These are phyloP conservation scores for Pharnaceum exiguum DNA, from an alignment of 148 eudicot species.

Conservation along the genomic window DNA sequence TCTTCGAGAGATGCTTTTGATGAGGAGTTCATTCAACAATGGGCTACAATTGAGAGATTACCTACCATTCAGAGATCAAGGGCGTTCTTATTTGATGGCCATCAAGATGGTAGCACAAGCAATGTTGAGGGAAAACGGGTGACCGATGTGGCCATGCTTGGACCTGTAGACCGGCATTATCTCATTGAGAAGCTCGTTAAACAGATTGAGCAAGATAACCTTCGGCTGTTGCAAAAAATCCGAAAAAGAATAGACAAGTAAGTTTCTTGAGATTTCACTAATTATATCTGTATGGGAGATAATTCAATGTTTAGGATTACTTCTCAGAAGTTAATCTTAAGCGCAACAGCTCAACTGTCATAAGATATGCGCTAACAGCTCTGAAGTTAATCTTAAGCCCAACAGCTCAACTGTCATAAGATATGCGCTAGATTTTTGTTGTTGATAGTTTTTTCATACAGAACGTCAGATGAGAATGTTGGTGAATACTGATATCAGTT, in stretches of 20 bases:
- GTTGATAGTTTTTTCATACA: too few species aligned
- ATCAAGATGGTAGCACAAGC: constrained; percentile 19
- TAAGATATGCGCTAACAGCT: too few species aligned
- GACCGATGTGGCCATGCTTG: constrained; percentile 62
- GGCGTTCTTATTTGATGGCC: constrained; percentile 50
- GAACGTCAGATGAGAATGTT: too few species aligned
- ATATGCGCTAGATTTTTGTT: too few species aligned
- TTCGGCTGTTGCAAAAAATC: constrained; percentile 60
- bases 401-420: too few species aligned
- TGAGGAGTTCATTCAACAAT: constrained; percentile 36
- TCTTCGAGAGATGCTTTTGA: constrained; percentile 33
- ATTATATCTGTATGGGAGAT: not conserved
- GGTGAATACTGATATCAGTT: too few species aligned
- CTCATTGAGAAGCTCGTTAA: constrained; percentile 78
- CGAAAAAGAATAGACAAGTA: constrained; percentile 72
- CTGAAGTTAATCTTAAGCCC: too few species aligned
- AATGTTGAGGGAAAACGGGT: constrained; percentile 45
- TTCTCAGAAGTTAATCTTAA: not conserved
- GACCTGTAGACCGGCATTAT: constrained; percentile 52
- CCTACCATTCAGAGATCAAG: constrained; percentile 69
- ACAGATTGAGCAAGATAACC: constrained; percentile 80
- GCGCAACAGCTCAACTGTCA: too few species aligned
- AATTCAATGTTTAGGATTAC: not conserved
- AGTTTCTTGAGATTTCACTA: constrained; percentile 10
- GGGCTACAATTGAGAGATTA: constrained; percentile 66